Evolutionary conservation across 2,329 filamentous ascomycete species (phyloP).

Genomic region (Metarhizium robertsii): DNA sequence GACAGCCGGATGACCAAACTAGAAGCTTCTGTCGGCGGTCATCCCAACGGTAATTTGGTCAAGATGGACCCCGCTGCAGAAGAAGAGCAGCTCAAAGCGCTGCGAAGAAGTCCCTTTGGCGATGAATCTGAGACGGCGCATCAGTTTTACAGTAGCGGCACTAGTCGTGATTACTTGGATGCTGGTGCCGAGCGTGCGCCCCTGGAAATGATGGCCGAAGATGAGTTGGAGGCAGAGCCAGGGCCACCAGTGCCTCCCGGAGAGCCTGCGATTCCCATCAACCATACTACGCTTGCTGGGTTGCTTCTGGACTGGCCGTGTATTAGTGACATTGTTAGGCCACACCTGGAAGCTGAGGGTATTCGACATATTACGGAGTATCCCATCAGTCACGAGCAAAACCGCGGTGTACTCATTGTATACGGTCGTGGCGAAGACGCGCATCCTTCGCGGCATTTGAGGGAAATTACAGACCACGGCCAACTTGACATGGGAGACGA

Average conservation of each 20-base stretch:
- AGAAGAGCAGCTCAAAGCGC: constrained; percentile 19
- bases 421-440: constrained; percentile 72
- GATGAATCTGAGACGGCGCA: constrained; percentile 4
- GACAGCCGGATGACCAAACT: constrained; percentile 28
- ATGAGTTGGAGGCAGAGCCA: constrained; percentile 41
- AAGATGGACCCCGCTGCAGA: constrained; percentile 20
- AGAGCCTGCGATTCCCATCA: constrained; percentile 64
- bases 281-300: constrained; percentile 86
- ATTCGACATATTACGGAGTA: constrained; percentile 57
- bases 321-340: constrained; percentile 54
- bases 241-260: constrained; percentile 45
- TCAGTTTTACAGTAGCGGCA: constrained; percentile 13
- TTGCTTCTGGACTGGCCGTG: constrained; percentile 66
- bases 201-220: constrained; percentile 27
- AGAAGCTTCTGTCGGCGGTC: constrained; percentile 19
- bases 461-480: constrained; percentile 28
- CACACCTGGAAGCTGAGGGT: constrained; percentile 36
- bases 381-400: constrained; percentile 66
- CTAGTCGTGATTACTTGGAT: constrained; percentile 16
- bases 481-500: constrained; percentile 36
- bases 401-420: constrained; percentile 62
- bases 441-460: constrained; percentile 43
- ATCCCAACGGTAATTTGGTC: constrained; percentile 8
- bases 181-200: constrained; percentile 15
- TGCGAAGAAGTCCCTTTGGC: constrained; percentile 12